These are phyloP conservation scores for Fomitopsis pinicola DNA, from an alignment of 1,284 basidiomycete species.

Conservation along the genomic window DNA sequence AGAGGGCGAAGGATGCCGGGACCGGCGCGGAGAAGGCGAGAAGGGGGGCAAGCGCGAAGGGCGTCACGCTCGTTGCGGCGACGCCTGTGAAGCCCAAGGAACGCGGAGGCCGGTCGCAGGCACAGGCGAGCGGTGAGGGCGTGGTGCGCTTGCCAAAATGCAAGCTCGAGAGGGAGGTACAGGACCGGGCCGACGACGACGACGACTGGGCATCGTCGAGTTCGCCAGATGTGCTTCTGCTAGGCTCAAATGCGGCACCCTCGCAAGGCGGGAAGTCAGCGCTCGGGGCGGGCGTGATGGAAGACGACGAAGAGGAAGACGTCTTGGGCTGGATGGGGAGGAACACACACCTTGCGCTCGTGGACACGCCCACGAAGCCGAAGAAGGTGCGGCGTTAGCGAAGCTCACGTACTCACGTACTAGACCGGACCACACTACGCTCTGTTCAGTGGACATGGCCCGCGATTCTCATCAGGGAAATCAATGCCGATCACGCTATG, in stretches of 20 bases:
- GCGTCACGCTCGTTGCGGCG: constrained; percentile 52
- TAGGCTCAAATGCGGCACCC: constrained; percentile 15
- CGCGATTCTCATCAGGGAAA: too few relatives aligned
- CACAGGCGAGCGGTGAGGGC: neutral
- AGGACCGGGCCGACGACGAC: constrained; percentile 20
- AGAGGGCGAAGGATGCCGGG: neutral
- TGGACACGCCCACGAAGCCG: constrained; percentile 23
- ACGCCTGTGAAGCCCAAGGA: constrained; percentile 47
- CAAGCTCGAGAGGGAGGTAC: neutral
- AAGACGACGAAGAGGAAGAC: constrained; percentile 5
- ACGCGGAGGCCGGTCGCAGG: neutral
- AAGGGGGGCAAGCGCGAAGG: constrained; percentile 19
- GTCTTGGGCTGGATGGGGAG: constrained; percentile 6
- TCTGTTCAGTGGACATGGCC: too few relatives aligned
- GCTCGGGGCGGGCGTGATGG: neutral
- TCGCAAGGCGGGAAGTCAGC: neutral
- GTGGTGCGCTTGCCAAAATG: neutral
- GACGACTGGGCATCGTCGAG: constrained; percentile 35
- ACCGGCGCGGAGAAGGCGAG: neutral
- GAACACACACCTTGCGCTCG: constrained; percentile 12
- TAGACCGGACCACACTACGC: too few relatives aligned
- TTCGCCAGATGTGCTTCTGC: constrained; percentile 34
- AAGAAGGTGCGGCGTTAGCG: neutral
- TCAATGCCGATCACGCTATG: too few relatives aligned
- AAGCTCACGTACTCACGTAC: too few relatives aligned